Evolutionary conservation across 2,329 filamentous ascomycete species (phyloP).

Genomic region (Diaporthe nobilis): DNA sequence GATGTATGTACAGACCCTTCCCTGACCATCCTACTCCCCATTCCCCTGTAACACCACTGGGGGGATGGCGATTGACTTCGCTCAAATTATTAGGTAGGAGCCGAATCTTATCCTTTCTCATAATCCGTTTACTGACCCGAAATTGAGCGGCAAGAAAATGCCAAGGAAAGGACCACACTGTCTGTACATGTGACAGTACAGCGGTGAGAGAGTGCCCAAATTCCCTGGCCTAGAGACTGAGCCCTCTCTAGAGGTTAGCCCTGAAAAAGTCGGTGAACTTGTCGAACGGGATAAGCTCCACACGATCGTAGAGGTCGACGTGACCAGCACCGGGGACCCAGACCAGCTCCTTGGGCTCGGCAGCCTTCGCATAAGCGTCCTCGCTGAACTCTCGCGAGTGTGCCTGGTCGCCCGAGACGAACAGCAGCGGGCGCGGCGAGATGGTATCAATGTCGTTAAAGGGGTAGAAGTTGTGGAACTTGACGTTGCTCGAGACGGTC

Average conservation of each 20-base stretch:
- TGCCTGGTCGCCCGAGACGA: slow-evolving; percentile 6
- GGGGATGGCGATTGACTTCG: too few species aligned
- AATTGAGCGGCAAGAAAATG: not conserved
- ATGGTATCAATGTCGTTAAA: slow-evolving; percentile 13
- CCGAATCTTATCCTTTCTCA: too few species aligned
- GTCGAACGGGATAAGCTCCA: slow-evolving; percentile 14
- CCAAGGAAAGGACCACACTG: not conserved
- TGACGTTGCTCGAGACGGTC: not conserved
- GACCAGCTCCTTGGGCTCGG: slow-evolving; percentile 19
- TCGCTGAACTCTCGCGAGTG: slow-evolving; percentile 21
- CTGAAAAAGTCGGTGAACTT: slow-evolving; percentile 22
- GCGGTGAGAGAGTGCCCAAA: not conserved
- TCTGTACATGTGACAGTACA: not conserved
- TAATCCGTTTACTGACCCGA: too few species aligned
- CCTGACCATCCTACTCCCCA: too few species aligned
- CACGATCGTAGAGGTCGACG: slow-evolving; percentile 13
- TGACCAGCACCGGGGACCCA: not conserved
- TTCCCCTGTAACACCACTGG: too few species aligned
- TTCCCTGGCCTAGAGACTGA: not conserved
- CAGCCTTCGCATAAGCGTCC: slow-evolving; percentile 12
- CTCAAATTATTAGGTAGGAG: too few species aligned
- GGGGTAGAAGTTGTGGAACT: slow-evolving; percentile 5
- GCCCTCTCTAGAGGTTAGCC: not conserved
- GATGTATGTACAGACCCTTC: too few species aligned
- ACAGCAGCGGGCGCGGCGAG: slow-evolving; percentile 6